phyloP scores from a whole-genome alignment of 2,329 filamentous ascomycete genomes.

The Pleoardoris graminearum region DNA sequence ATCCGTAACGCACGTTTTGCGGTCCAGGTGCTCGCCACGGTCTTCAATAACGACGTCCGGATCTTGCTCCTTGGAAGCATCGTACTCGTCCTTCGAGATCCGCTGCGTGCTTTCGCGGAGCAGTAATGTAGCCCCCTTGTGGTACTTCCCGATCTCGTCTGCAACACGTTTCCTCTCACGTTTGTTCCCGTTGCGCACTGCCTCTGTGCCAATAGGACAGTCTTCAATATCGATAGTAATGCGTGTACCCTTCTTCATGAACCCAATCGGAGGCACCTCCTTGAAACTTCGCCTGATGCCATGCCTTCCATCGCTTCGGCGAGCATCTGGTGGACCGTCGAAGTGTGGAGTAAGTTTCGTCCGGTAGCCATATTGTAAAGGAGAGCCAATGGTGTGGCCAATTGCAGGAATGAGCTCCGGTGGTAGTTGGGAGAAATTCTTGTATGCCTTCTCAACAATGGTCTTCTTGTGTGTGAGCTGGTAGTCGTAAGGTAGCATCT shows the following conservation, averaged over 20 bases:
- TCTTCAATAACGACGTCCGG: conserved; percentile 57
- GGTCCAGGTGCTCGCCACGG: conserved; percentile 66
- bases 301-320: conserved; percentile 52
- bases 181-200: conserved; percentile 77
- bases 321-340: conserved; percentile 68
- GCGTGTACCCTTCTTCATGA: conserved; percentile 81
- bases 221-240: conserved; percentile 92
- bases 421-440: conserved; percentile 83
- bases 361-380: conserved; percentile 88
- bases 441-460: conserved; percentile 88
- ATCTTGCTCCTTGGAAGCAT: conserved; percentile 29
- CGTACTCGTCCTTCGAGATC: conserved; percentile 53
- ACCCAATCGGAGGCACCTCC: conserved; percentile 79
- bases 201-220: conserved; percentile 90
- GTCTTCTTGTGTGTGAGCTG: conserved; percentile 83
- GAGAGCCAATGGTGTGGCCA: conserved; percentile 84
- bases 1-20: conserved; percentile 89
- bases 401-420: conserved; percentile 75
- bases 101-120: conserved; percentile 83
- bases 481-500: conserved; percentile 89
- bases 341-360: conserved; percentile 98
- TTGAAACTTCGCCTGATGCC: conserved; percentile 62
- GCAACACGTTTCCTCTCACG: conserved; percentile 77
- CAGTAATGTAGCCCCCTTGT: conserved; percentile 82
- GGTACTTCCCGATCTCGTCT: conserved; percentile 70